Conservation (phyloP, 2,329 filamentous ascomycete species). For the Teratosphaeria pseudoeucalypti region DNA sequence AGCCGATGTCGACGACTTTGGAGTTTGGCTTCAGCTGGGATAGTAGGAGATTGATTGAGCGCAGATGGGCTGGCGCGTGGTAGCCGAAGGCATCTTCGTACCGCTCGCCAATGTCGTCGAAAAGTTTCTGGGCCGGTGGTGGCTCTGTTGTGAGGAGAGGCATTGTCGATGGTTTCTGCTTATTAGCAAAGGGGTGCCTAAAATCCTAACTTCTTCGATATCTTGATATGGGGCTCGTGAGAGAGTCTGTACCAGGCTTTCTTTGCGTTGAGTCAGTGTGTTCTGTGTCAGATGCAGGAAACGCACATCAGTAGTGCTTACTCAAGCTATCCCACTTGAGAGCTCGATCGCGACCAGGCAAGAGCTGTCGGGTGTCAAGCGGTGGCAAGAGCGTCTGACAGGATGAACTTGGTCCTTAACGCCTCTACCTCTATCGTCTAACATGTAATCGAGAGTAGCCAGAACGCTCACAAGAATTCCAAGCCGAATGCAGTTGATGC, state of each 20-base stretch:
- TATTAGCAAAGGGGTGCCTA: neutral
- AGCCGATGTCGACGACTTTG: neutral
- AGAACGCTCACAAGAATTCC: neutral
- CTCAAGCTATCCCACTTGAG: neutral
- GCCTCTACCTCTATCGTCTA: neutral
- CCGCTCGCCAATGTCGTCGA: neutral
- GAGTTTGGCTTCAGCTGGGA: neutral
- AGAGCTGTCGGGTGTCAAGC: neutral
- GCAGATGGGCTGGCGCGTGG: neutral
- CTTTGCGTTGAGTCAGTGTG: neutral
- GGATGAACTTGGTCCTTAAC: neutral
- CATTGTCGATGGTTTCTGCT: neutral
- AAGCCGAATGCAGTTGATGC: neutral
- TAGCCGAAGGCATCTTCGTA: neutral
- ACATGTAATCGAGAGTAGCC: neutral
- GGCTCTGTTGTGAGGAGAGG: neutral
- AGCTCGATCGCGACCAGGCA: neutral
- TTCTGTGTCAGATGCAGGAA: neutral
- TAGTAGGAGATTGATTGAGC: neutral
- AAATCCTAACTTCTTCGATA: neutral
- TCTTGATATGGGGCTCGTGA: too few species aligned
- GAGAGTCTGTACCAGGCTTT: neutral
- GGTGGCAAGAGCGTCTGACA: neutral
- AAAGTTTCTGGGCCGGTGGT: neutral
- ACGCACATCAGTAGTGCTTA: neutral